These are phyloP conservation scores for Gossypium mustelinum DNA, from an alignment of 345 rosid genomes.

Conservation along the genomic window DNA sequence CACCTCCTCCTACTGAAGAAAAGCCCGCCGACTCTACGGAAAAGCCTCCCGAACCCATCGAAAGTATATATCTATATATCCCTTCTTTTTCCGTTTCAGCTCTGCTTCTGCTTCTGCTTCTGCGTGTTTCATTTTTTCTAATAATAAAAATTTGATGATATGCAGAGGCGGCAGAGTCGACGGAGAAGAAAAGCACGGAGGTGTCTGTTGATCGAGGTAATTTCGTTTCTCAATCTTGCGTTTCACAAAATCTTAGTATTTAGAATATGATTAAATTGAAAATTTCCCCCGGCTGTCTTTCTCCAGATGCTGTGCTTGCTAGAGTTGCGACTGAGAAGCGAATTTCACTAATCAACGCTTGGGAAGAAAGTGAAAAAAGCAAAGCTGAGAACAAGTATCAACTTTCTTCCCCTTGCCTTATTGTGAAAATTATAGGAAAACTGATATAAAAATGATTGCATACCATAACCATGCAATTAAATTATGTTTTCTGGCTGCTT, in stretches of 20 bases:
- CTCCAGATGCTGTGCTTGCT: slow-evolving; percentile 64
- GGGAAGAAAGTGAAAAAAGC: slow-evolving; percentile 96
- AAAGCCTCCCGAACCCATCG: slow-evolving; percentile 22
- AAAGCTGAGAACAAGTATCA: slow-evolving; percentile 83
- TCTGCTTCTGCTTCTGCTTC: background rate
- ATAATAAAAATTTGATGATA: no score
- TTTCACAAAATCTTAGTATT: background rate
- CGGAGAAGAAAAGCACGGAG: slow-evolving; percentile 34
- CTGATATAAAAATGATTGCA: background rate
- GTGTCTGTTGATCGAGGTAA: slow-evolving; percentile 58
- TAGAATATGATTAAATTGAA: background rate
- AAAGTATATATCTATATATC: slow-evolving; percentile 27
- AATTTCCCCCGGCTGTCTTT: background rate
- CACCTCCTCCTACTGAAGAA: slow-evolving; percentile 8
- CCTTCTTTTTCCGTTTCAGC: background rate
- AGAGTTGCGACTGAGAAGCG: slow-evolving; percentile 76
- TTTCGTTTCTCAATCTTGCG: background rate
- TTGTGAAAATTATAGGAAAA: background rate
- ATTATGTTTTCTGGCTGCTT: background rate
- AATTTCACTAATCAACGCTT: slow-evolving; percentile 75
- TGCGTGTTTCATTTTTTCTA: background rate
- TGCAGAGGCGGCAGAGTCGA: slow-evolving; percentile 36
- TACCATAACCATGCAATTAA: background rate
- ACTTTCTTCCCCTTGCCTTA: background rate
- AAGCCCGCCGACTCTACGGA: slow-evolving; percentile 13